Evolutionary conservation across 805 yeast species (phyloP).

Genomic region (Jamesozyma rosinii): DNA sequence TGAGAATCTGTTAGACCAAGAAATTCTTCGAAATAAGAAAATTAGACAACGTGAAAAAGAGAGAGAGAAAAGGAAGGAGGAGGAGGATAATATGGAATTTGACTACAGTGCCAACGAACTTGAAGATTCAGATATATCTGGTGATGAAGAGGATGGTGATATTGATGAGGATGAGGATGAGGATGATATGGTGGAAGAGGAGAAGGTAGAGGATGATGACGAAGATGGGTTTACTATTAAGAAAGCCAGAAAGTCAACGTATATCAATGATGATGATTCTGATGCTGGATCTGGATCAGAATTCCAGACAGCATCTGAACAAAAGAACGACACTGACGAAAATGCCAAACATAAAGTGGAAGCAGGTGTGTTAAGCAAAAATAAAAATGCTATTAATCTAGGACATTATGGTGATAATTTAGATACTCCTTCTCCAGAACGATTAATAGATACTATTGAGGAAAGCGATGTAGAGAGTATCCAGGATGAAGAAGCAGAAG

Average conservation of each 20-base stretch:
- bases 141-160: slow-evolving; percentile 6
- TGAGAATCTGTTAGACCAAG: slow-evolving; percentile 37
- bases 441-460: not conserved
- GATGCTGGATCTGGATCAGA: not conserved
- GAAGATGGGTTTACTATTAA: slow-evolving; percentile 16
- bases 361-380: not conserved
- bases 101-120: slow-evolving; percentile 19
- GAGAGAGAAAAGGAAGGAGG: slow-evolving; percentile 25
- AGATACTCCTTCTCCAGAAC: not conserved
- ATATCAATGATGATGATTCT: slow-evolving; percentile 3
- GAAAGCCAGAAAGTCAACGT: slow-evolving; percentile 3
- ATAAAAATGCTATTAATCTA: slow-evolving; percentile 17
- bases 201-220: slow-evolving; percentile 18
- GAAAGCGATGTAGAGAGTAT: not conserved
- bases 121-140: slow-evolving; percentile 11
- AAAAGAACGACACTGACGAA: slow-evolving; percentile 1
- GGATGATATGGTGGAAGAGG: slow-evolving; percentile 9
- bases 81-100: slow-evolving; percentile 9
- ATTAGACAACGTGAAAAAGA: slow-evolving; percentile 37
- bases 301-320: slow-evolving; percentile 3
- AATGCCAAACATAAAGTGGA: not conserved
- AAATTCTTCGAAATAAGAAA: slow-evolving; percentile 39
- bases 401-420: slow-evolving; percentile 26
- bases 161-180: slow-evolving; percentile 14
- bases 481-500: slow-evolving; percentile 6